A percentile compares a stretch with the other conserved stretches of the same genome.
phyloP scores from a whole-genome alignment of 2,329 filamentous ascomycete species.

The Clathrospora elynae region DNA sequence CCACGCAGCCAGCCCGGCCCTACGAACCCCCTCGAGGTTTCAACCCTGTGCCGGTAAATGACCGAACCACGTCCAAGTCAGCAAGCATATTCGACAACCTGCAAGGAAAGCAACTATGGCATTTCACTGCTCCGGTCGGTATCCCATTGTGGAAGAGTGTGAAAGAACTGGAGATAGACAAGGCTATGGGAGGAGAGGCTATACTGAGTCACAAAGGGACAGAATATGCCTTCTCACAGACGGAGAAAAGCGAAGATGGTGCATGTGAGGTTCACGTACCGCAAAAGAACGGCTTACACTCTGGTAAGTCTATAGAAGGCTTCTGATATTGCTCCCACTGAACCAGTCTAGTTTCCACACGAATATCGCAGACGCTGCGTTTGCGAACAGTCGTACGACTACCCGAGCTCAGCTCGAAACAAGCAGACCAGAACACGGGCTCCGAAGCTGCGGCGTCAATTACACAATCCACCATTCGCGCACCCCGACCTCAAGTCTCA shows the following conservation, averaged over 20 bases:
- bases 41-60: constrained; percentile 57
- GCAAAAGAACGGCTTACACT: constrained; percentile 60
- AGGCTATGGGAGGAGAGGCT: constrained; percentile 58
- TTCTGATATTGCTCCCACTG: constrained; percentile 6
- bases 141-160: constrained; percentile 72
- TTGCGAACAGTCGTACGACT: constrained; percentile 67
- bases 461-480: constrained; percentile 56
- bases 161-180: constrained; percentile 67
- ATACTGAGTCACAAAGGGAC: constrained; percentile 68
- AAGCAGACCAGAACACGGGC: constrained; percentile 49
- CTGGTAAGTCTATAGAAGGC: constrained; percentile 52
- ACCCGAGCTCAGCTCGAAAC: constrained; percentile 49
- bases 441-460: constrained; percentile 50
- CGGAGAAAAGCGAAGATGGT: constrained; percentile 56
- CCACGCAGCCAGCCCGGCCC: constrained; percentile 44
- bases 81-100: constrained; percentile 63
- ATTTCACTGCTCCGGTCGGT: constrained; percentile 74
- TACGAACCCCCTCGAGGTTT: constrained; percentile 53
- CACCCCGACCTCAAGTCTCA: constrained; percentile 67
- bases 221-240: constrained; percentile 65
- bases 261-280: constrained; percentile 67
- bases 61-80: constrained; percentile 35
- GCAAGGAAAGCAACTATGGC: constrained; percentile 77
- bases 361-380: constrained; percentile 65
- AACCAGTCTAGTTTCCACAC: constrained; percentile 28